A percentile compares a stretch with the other conserved stretches of the same genome.
Conservation (phyloP, 2,329 filamentous ascomycete genomes). For the Cryphonectria radicalis region DNA sequence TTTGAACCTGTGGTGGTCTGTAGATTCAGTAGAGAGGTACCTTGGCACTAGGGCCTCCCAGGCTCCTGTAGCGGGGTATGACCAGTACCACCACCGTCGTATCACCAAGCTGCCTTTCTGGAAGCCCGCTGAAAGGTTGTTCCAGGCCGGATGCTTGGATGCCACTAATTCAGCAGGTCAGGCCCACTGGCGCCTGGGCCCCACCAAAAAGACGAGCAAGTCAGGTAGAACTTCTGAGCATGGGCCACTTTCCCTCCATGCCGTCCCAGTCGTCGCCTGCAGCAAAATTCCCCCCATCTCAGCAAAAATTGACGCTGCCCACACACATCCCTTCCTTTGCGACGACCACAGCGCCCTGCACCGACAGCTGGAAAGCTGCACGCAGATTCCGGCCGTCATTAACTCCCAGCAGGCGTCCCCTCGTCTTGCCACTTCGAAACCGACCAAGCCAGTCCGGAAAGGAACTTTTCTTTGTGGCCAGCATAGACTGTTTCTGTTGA, state of each 20-base stretch:
- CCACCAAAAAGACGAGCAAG: constrained; percentile 10
- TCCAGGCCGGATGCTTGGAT: not conserved
- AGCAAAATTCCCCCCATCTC: constrained; percentile 24
- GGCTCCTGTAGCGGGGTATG: not conserved
- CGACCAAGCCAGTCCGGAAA: not conserved
- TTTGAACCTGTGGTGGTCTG: not conserved
- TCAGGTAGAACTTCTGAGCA: not conserved
- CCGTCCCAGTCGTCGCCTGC: constrained; percentile 18
- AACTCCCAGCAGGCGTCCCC: not conserved
- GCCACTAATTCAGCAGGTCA: not conserved
- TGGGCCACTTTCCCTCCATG: constrained; percentile 7
- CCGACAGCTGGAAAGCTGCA: not conserved
- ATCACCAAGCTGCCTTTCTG: not conserved
- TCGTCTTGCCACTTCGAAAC: not conserved
- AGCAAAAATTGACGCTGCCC: constrained; percentile 26
- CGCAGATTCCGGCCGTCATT: not conserved
- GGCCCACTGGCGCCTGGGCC: not conserved
- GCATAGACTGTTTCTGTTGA: not conserved
- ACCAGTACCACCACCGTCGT: not conserved
- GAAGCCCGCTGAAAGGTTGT: constrained; percentile 9
- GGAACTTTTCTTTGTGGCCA: constrained; percentile 21
- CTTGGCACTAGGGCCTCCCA: not conserved
- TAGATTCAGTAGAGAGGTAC: not conserved
- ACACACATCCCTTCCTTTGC: constrained; percentile 17
- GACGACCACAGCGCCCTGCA: constrained; percentile 7